phyloP scores from a whole-genome alignment of 1,284 basidiomycete species.

The Porodaedalea pini region DNA sequence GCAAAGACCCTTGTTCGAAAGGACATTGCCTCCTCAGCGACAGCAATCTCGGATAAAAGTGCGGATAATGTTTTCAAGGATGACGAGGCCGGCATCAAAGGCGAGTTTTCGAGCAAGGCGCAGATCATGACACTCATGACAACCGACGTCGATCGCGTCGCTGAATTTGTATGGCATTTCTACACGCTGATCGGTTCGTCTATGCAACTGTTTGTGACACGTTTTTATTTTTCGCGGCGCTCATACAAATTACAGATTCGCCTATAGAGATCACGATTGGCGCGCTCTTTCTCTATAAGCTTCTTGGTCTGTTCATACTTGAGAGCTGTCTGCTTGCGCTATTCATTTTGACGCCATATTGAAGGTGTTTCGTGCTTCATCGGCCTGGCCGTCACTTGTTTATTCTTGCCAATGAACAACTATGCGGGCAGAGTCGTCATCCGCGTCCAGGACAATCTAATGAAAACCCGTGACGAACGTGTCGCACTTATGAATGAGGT shows the following conservation, averaged over 20 bases:
- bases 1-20: conserved; percentile 88
- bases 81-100: conserved; percentile 52
- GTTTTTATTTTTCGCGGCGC: not conserved
- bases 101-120: conserved; percentile 83
- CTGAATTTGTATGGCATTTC: conserved; percentile 79
- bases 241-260: conserved; percentile 49
- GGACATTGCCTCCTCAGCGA: conserved; percentile 68
- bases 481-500: conserved; percentile 91
- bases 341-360: not conserved
- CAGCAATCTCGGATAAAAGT: conserved; percentile 28
- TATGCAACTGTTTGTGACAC: conserved; percentile 19
- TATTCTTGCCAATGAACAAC: conserved; percentile 88
- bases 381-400: conserved; percentile 77
- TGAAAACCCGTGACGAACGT: conserved; percentile 89
- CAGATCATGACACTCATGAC: conserved; percentile 89
- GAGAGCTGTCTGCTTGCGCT: not conserved
- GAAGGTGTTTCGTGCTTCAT: conserved; percentile 65
- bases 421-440: conserved; percentile 83
- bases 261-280: conserved; percentile 85
- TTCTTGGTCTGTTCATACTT: conserved; percentile 61
- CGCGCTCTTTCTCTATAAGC: conserved; percentile 72
- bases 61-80: conserved; percentile 28
- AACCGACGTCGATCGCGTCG: conserved; percentile 86
- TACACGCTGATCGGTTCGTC: conserved; percentile 58
- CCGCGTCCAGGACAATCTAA: conserved; percentile 79